Evolutionary conservation across 1,284 basidiomycete species (phyloP), one percentile per base, ranked within the genome.

Genomic region (Trichosporon inkin): DNA sequence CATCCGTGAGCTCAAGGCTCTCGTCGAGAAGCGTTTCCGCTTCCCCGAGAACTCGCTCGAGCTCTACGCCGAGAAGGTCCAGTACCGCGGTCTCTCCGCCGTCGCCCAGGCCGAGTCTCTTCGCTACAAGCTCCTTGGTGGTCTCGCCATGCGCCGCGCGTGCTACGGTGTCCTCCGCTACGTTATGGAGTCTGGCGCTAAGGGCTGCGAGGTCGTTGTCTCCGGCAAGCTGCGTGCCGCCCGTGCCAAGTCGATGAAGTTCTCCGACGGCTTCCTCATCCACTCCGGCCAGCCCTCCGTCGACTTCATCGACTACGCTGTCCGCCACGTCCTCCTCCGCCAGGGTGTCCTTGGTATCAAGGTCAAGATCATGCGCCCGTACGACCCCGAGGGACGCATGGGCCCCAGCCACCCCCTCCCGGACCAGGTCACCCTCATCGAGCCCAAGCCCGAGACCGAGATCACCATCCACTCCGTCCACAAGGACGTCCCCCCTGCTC

Each of bases 161-260:
- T 98, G 95, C 83, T 99, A 98, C 80, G 96, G 96, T 90, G 96
- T 99, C 71, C 92, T 99, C 77, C 92, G 96, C 75, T 99, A 98
- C 85, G 93, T 99, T 72, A 99, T 99, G 96, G 96, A 99, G 84
- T 97, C 94, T 62, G 92, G 92, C 72, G 96, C 96, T 71, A 99
- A 99, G 84, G 96, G 96, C 81, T 98, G 94, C 79, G 96, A 99
- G 82, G 96, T 99, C 68, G 92, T 99, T 77, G 93, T 99, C 68
- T 99, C 95, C 68, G 96, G 96, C 78, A 99, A 99, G 82, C 91
- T 99, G 75, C 93, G 96, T 80, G 96, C 95, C 73, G 96, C 96
- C 71, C 93, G 94, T 86, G 96, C 96, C 78, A 99, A 99, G 84
- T 91, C 92, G 53, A 99, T 99, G 96, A 99, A 99, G 83, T 99